Base-by-base conservation (phyloP, 2,329 filamentous ascomycete species). In the Cadophora sp. region DNA sequence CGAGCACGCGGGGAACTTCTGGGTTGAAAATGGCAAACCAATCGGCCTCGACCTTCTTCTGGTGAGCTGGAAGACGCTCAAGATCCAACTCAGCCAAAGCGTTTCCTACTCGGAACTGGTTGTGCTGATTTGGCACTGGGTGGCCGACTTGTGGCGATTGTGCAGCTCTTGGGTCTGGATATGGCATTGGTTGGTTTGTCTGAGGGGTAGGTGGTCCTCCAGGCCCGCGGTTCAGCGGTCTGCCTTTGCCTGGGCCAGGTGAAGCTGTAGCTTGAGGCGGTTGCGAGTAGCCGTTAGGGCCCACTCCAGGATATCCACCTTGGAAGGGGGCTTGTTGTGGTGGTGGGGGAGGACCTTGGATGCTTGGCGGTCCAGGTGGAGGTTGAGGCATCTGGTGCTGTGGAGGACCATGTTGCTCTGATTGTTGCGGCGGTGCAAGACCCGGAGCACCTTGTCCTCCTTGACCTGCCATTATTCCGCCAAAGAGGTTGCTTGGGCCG, bases 1-100 rank as follows among this genome's bases (percentile, higher is more conserved):
- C 96, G 61, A 99, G 84, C 61, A 94, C 89, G 67, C 96, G 93
- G 70, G 92, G 93, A 45, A 97, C 91, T 66, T 91, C 88, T 53
- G 95, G 94, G 81, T 99, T 97, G 85, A 97, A 99, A 71, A 98
- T 92, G 53, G 93, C 95, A 78, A 96, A 97, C 96, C 96, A 99
- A 78, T 98, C 96, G 53, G 87, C 83, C 36, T 93, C 92, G 66
- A 93, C 91, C 78, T 95, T 94, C 85, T 98, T 98, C 71, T 94
- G 88, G 73, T 94, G 90, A 1, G 91, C 87, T 36, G 94, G 93
- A 48, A 98, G 85, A 68, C 93, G 88, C 68, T 97, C 94, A 7
- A 92, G 88, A 73, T 97, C 93, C 68, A 97, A 86, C 72, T 98
- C 95, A 61, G 92, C 92, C 33, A 97, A 85, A 62, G 91, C 87